Percentiles rank a stretch among this genome's conserved stretches.
phyloP scores from a whole-genome alignment of 352 stramenopile species.

The Phytophthora pisi region DNA sequence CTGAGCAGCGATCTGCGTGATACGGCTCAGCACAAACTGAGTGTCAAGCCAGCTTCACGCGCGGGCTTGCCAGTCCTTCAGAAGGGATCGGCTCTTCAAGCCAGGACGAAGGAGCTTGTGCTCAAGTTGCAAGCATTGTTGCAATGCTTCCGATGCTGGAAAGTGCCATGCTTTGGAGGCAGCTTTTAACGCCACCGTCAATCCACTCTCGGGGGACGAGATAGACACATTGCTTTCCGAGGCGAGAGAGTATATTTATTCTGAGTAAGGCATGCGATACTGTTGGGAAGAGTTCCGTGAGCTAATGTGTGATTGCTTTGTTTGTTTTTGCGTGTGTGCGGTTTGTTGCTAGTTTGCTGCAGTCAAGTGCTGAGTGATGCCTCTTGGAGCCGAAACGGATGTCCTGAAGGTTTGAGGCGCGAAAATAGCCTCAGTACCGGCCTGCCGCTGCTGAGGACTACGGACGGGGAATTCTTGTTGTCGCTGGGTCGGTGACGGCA shows the following conservation, averaged over 20 bases:
- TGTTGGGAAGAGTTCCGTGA: constrained; percentile 2
- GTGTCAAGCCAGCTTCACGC: too few relatives aligned
- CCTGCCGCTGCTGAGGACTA: neutral
- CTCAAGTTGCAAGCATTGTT: neutral
- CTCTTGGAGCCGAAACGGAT: constrained; percentile 5
- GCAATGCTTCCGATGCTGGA: neutral
- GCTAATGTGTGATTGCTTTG: constrained; percentile 1
- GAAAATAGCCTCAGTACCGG: constrained; percentile 4
- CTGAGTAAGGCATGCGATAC: neutral
- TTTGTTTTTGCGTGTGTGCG: neutral
- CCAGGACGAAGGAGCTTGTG: neutral
- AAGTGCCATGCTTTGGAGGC: neutral
- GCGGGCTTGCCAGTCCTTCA: neutral
- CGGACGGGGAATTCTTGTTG: constrained; percentile 2
- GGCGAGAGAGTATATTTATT: constrained; percentile 29
- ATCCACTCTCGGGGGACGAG: neutral
- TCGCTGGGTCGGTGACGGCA: neutral
- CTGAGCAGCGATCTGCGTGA: constrained; percentile 20
- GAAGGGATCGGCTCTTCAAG: neutral
- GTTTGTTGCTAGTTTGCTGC: neutral
- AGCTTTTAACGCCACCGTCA: neutral
- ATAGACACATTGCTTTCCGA: constrained; percentile 17
- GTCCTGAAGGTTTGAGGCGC: neutral
- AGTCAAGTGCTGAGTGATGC: neutral
- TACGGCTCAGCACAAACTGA: neutral